Evolutionary conservation across 768 basidiomycete species (phyloP).

Genomic region (Hemileccinum impolitum): DNA sequence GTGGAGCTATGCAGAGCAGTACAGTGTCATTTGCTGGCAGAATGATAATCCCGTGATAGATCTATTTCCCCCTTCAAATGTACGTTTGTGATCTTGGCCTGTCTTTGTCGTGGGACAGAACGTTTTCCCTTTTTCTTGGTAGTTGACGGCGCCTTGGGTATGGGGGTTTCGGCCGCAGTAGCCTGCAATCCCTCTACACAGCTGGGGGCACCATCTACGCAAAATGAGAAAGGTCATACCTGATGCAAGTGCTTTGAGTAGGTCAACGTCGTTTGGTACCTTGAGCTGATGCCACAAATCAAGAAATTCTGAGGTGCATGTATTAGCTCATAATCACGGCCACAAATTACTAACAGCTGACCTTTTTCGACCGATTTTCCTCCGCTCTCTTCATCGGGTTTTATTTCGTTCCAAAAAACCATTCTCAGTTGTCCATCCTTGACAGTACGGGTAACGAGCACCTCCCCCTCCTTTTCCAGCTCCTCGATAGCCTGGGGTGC

Average conservation of each 20-base stretch:
- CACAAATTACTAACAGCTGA: conserved; percentile 26
- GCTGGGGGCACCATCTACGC: background rate
- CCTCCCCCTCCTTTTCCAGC: conserved; percentile 85
- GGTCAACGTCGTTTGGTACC: conserved; percentile 83
- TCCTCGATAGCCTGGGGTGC: conserved; percentile 82
- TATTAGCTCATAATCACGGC: conserved; percentile 5
- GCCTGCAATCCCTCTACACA: conserved; percentile 73
- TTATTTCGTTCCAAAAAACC: conserved; percentile 91
- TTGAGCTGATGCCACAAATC: conserved; percentile 85
- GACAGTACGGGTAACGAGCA: conserved; percentile 79
- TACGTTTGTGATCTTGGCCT: conserved; percentile 82
- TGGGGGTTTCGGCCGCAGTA: conserved; percentile 61
- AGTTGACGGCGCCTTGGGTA: conserved; percentile 49
- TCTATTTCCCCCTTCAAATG: conserved; percentile 88
- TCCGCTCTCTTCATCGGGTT: conserved; percentile 68
- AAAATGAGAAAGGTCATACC: conserved; percentile 39
- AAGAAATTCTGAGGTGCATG: conserved; percentile 60
- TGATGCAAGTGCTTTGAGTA: conserved; percentile 71
- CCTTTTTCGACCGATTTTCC: conserved; percentile 80
- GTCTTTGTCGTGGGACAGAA: conserved; percentile 66
- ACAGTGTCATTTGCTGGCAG: conserved; percentile 15
- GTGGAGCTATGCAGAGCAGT: background rate
- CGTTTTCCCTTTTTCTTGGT: conserved; percentile 85
- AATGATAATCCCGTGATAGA: conserved; percentile 67
- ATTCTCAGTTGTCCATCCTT: conserved; percentile 81